These are phyloP conservation scores for Alternaria dauci DNA, from an alignment of 2,329 filamentous ascomycete genomes.

Conservation along the genomic window DNA sequence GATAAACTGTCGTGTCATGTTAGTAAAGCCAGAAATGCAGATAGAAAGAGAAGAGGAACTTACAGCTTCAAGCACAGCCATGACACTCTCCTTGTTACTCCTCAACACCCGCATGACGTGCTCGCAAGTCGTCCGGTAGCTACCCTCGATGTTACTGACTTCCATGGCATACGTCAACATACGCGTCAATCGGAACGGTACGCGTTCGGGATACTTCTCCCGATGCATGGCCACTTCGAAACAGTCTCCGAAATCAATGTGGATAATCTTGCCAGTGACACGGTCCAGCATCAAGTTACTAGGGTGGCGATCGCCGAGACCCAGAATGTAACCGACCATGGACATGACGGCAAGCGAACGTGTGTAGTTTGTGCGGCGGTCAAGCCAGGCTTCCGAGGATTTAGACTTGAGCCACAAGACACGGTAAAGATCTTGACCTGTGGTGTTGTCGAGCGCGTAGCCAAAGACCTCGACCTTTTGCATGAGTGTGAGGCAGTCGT, in stretches of 20 bases:
- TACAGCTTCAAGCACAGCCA: conserved; percentile 97
- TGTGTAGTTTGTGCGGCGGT: conserved; percentile 98
- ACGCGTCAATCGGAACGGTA: conserved; percentile 95
- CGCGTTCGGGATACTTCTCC: conserved; percentile 97
- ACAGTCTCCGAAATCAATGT: conserved; percentile 99
- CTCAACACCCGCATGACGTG: conserved; percentile 97
- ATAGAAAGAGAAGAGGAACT: conserved; percentile 55
- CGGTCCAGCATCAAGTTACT: conserved; percentile 98
- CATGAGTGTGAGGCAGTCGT: conserved; percentile 98
- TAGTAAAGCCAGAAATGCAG: conserved; percentile 6
- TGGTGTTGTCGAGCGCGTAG: conserved; percentile 98
- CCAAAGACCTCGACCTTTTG: conserved; percentile 99
- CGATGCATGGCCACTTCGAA: conserved; percentile 99
- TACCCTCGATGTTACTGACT: conserved; percentile 99
- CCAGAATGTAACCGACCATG: conserved; percentile 99
- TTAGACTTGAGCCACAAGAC: conserved; percentile 99
- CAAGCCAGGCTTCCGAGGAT: conserved; percentile 96
- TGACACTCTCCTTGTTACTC: conserved; percentile 97
- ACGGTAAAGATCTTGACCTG: conserved; percentile 96
- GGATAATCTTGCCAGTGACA: conserved; percentile 94
- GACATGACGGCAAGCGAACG: conserved; percentile 98
- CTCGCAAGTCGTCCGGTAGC: conserved; percentile 97
- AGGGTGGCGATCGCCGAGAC: conserved; percentile 93
- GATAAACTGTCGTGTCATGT: conserved; percentile 74
- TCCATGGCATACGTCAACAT: conserved; percentile 99